Percentiles rank a stretch among this genome's conserved stretches.
These are phyloP conservation scores for Ajuga reptans DNA, from an alignment of 305 asterid genomes.

Conservation along the genomic window DNA sequence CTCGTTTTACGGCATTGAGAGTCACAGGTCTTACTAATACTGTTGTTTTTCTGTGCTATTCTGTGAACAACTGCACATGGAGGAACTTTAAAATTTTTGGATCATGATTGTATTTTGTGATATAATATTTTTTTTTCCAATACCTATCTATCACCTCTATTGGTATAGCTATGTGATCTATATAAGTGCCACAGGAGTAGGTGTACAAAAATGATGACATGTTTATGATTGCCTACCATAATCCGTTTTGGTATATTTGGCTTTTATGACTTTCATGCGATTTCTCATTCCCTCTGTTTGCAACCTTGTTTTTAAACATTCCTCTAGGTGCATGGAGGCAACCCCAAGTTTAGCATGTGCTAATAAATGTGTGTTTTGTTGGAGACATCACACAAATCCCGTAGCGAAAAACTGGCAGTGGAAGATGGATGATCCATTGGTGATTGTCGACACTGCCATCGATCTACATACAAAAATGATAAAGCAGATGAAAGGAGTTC, in stretches of 20 bases:
- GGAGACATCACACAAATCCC: constrained; percentile 98
- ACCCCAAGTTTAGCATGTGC: constrained; percentile 99
- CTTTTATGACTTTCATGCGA: background rate
- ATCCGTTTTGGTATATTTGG: background rate
- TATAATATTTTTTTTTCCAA: background rate
- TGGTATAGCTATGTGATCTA: background rate
- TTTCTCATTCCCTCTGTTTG: background rate
- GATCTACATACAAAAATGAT: constrained; percentile 87
- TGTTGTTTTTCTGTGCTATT: constrained; percentile 12
- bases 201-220: background rate
- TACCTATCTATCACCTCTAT: background rate
- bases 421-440: constrained; percentile 96
- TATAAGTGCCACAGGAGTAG: background rate
- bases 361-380: constrained; percentile 91
- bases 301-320: constrained; percentile 1
- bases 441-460: constrained; percentile 73
- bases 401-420: constrained; percentile 92
- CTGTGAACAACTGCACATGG: background rate
- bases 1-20: constrained; percentile 85
- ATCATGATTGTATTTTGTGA: background rate
- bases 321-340: constrained; percentile 89
- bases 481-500: constrained; percentile 95
- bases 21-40: constrained; percentile 58
- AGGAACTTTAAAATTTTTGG: background rate
- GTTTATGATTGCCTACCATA: background rate